A percentile compares a stretch with the other conserved stretches of the same genome.
phyloP scores from a whole-genome alignment of 2,329 filamentous ascomycete genomes.

The Spiromastix sp. region DNA sequence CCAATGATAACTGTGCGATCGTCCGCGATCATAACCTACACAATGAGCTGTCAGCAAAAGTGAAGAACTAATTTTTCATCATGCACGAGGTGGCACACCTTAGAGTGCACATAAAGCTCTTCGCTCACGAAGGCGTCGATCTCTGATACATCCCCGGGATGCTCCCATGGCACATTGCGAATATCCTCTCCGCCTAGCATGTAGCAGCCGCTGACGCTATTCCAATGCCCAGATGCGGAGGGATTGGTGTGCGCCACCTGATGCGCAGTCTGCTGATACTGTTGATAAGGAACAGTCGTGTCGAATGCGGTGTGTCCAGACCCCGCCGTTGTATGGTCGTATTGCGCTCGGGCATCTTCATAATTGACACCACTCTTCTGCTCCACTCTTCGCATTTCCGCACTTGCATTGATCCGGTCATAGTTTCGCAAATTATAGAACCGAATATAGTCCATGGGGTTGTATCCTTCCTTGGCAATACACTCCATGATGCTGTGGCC shows the following conservation, averaged over 20 bases:
- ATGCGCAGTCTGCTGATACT: constrained; percentile 62
- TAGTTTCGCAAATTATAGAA: constrained; percentile 91
- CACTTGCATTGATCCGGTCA: constrained; percentile 79
- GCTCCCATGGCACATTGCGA: constrained; percentile 66
- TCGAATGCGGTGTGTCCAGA: constrained; percentile 26
- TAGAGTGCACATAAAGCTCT: constrained; percentile 90
- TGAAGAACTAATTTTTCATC: no score
- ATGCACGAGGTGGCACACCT: constrained; percentile 37
- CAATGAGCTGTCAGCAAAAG: no score
- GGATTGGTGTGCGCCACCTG: constrained; percentile 38
- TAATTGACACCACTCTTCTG: constrained; percentile 35
- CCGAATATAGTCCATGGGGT: constrained; percentile 75
- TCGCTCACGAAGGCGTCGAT: constrained; percentile 85
- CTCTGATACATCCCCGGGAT: constrained; percentile 58
- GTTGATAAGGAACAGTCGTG: constrained; percentile 43
- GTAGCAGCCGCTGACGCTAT: constrained; percentile 64
- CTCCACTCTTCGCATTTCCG: constrained; percentile 48
- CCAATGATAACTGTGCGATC: constrained; percentile 75
- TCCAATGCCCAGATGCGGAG: constrained; percentile 33
- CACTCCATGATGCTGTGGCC: constrained; percentile 83
- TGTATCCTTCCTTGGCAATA: constrained; percentile 61
- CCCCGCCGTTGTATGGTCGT: constrained; percentile 36
- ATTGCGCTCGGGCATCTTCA: constrained; percentile 33
- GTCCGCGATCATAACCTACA: constrained; percentile 62
- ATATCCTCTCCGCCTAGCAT: constrained; percentile 60